A percentile compares a stretch with the other conserved stretches of the same genome.
These are phyloP conservation scores for Carex myosuroides DNA, from an alignment of 176 grass and related monocot species.

Conservation along the genomic window DNA sequence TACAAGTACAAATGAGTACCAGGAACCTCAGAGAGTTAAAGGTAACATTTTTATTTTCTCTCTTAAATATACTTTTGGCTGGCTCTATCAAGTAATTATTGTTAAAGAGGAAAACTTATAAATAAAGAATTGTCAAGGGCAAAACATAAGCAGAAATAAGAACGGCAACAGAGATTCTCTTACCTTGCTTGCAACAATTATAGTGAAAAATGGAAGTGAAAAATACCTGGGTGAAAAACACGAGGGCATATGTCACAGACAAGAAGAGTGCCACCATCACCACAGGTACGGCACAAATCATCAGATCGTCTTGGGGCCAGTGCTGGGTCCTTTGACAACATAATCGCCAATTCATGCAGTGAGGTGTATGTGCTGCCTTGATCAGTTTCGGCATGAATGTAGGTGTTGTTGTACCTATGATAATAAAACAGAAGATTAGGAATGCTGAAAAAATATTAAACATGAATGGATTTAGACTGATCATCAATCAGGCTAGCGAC, in stretches of 20 bases:
- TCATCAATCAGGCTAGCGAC: background rate
- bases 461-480: background rate
- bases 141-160: background rate
- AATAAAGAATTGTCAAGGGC: background rate
- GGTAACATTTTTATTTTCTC: background rate
- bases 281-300: constrained; percentile 37
- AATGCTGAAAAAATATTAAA: background rate
- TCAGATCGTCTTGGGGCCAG: constrained; percentile 23
- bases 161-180: background rate
- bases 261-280: constrained; percentile 32
- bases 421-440: background rate
- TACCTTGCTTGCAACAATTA: background rate
- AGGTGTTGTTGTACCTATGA: constrained; percentile 37
- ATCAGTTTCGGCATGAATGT: constrained; percentile 30
- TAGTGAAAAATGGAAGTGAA: background rate
- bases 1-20: background rate
- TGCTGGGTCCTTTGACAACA: constrained; percentile 26
- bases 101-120: background rate
- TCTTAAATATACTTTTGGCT: constrained; percentile 16
- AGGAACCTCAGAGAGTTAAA: background rate
- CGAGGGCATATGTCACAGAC: constrained; percentile 37
- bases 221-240: constrained; percentile 37
- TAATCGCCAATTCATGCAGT: constrained; percentile 34
- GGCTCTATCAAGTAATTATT: background rate
- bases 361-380: constrained; percentile 21